These are phyloP conservation scores for Eimeria maxima DNA, from an alignment of 169 alveolate genomes.

Conservation along the genomic window DNA sequence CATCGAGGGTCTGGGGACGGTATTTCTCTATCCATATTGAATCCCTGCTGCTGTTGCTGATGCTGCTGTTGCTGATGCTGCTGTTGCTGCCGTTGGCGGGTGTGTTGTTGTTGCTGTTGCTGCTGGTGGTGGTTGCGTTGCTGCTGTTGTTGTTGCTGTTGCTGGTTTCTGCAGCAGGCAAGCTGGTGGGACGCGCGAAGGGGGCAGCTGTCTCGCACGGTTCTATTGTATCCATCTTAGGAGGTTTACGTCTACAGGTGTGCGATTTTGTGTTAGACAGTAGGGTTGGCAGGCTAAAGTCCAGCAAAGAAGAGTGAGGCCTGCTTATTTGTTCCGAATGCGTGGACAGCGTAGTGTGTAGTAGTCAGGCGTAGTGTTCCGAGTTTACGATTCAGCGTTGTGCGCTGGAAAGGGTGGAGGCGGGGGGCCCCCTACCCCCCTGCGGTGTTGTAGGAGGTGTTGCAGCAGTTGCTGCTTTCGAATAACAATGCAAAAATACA, in stretches of 20 bases:
- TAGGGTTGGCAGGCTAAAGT: too few species aligned
- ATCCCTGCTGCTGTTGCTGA: constrained; percentile 27
- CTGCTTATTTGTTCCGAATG: too few species aligned
- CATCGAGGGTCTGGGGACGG: constrained; percentile 97
- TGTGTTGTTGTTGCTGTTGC: constrained; percentile 42
- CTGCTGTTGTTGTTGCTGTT: neutral
- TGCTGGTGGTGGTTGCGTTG: too few species aligned
- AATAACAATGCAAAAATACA: neutral
- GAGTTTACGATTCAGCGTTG: neutral
- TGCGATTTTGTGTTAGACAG: too few species aligned
- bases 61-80: constrained; percentile 50
- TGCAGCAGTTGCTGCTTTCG: neutral
- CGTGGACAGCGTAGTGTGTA: too few species aligned
- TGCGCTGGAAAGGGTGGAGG: neutral
- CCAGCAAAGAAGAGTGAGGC: too few species aligned
- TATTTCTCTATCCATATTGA: constrained; percentile 97
- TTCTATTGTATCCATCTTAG: neutral
- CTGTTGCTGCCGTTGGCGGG: neutral
- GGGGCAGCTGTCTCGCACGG: neutral
- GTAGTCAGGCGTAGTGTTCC: neutral
- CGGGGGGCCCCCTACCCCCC: neutral
- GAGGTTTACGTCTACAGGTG: too few species aligned
- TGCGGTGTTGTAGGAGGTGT: neutral
- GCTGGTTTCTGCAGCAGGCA: neutral
- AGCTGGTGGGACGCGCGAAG: constrained; percentile 25